phyloP scores from a whole-genome alignment of 192 early-diverging fungal genomes.

The Coemansia sp. region DNA sequence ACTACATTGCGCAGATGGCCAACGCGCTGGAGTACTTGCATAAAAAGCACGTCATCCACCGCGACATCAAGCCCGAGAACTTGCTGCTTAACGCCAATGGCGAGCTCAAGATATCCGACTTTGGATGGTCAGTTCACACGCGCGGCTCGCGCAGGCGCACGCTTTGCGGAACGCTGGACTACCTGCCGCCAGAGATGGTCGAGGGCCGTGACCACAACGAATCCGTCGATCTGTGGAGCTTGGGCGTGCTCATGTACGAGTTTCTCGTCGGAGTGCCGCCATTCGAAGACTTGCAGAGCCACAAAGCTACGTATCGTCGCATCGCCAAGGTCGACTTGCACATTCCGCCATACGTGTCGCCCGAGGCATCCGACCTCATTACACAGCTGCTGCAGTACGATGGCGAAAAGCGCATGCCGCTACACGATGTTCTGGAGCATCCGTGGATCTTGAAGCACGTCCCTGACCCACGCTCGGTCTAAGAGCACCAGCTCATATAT shows the following conservation, averaged over 20 bases:
- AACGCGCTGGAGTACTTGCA: slow-evolving; percentile 87
- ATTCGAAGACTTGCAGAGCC: slow-evolving; percentile 75
- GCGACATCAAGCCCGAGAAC: slow-evolving; percentile 98
- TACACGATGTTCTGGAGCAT: slow-evolving; percentile 78
- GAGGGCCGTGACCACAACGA: slow-evolving; percentile 79
- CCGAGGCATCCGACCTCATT: slow-evolving; percentile 87
- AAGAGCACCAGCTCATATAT: background rate
- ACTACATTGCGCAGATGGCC: slow-evolving; percentile 92
- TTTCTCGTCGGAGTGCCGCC: slow-evolving; percentile 92
- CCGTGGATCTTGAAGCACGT: slow-evolving; percentile 67
- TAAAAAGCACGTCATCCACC: slow-evolving; percentile 88
- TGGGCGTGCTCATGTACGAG: slow-evolving; percentile 93
- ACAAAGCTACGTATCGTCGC: slow-evolving; percentile 74
- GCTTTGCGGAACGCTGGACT: slow-evolving; percentile 94
- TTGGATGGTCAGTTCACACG: slow-evolving; percentile 96
- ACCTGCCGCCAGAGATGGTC: slow-evolving; percentile 96
- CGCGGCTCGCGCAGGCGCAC: slow-evolving; percentile 80
- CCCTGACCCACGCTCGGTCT: slow-evolving; percentile 20
- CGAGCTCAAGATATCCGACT: slow-evolving; percentile 95
- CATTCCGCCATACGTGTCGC: slow-evolving; percentile 78
- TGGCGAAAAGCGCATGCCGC: slow-evolving; percentile 68
- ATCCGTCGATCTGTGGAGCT: slow-evolving; percentile 89
- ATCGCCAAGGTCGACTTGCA: slow-evolving; percentile 86
- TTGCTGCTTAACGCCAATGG: slow-evolving; percentile 83
- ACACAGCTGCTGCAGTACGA: slow-evolving; percentile 72